Conservation (phyloP, 2,329 filamentous ascomycete genomes). For the Botrytis sinoallii region DNA sequence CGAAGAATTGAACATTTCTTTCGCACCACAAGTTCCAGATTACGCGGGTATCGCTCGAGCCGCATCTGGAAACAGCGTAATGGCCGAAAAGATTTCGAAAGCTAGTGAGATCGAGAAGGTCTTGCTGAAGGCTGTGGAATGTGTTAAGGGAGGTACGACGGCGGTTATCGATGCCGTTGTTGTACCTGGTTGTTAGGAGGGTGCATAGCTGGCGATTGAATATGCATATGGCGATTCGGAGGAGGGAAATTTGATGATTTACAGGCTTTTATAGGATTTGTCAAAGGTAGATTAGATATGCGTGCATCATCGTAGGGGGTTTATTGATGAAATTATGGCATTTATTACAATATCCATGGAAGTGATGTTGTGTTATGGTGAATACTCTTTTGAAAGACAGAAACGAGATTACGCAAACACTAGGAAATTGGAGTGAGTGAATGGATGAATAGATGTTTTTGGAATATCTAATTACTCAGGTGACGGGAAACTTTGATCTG, state of each 20-base stretch:
- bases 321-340: background rate
- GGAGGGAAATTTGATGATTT: background rate
- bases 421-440: background rate
- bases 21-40: constrained; percentile 59
- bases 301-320: background rate
- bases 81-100: constrained; percentile 57
- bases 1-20: constrained; percentile 63
- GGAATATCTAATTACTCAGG: background rate
- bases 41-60: constrained; percentile 67
- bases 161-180: constrained; percentile 55
- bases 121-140: constrained; percentile 56
- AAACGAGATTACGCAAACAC: background rate
- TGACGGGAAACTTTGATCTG: background rate
- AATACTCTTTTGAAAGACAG: background rate
- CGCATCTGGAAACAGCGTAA: constrained; percentile 58
- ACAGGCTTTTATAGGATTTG: too few relatives aligned
- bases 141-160: constrained; percentile 53
- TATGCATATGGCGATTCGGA: background rate
- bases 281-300: background rate
- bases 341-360: background rate
- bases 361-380: background rate
- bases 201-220: background rate
- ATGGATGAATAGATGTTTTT: background rate
- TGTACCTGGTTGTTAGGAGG: constrained; percentile 30
- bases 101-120: constrained; percentile 52